phyloP scores from a whole-genome alignment of 768 basidiomycete genomes.

The Pulveroboletus frians region DNA sequence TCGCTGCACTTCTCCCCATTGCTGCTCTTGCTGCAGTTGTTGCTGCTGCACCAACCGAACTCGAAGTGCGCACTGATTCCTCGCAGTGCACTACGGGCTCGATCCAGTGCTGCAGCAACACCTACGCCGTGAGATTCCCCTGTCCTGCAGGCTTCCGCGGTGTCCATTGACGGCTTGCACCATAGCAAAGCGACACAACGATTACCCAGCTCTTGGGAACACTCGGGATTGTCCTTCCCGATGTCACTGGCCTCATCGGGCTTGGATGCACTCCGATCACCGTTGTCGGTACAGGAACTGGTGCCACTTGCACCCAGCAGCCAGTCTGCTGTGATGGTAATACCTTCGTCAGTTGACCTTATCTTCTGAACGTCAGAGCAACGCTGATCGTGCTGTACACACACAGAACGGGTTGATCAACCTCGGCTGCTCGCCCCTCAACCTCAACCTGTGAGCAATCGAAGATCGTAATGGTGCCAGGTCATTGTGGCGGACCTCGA shows the following conservation, averaged over 20 bases:
- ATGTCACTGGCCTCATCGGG: background rate
- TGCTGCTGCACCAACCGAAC: slow-evolving; percentile 3
- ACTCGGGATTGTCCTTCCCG: background rate
- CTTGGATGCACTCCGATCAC: slow-evolving; percentile 5
- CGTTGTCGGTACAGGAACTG: background rate
- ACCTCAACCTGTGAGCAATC: background rate
- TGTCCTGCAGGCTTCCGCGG: too few species aligned
- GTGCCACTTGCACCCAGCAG: slow-evolving; percentile 10
- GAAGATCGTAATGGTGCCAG: background rate
- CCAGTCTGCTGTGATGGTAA: slow-evolving; percentile 18
- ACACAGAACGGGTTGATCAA: slow-evolving; percentile 4
- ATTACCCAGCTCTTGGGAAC: background rate
- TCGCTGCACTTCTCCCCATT: slow-evolving; percentile 6
- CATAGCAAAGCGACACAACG: background rate
- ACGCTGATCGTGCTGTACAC: background rate
- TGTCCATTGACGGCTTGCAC: background rate
- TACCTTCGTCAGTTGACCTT: slow-evolving; percentile 4
- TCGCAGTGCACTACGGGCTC: slow-evolving; percentile 10
- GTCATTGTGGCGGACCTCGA: too few species aligned
- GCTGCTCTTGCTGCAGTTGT: slow-evolving; percentile 5
- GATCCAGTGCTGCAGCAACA: slow-evolving; percentile 6
- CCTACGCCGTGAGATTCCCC: background rate
- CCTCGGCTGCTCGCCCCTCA: slow-evolving; percentile 16
- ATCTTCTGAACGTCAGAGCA: rapidly evolving
- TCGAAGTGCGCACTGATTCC: background rate